A percentile compares a stretch with the other conserved stretches of the same genome.
These are phyloP conservation scores for Rhizopus sp. DNA, from an alignment of 371 early-diverging fungal genomes.

Conservation along the genomic window DNA sequence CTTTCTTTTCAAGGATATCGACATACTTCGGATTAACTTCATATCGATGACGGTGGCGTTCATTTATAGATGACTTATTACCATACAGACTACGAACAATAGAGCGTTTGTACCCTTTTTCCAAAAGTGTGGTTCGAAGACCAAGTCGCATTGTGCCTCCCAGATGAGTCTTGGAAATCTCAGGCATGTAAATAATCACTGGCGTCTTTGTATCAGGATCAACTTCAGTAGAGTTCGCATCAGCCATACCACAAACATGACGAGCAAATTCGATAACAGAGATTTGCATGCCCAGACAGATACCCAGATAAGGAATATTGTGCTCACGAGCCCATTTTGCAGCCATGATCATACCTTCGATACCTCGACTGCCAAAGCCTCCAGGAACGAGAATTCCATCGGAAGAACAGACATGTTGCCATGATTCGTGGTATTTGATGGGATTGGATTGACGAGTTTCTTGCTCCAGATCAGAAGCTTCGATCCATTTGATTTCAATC, in stretches of 20 bases:
- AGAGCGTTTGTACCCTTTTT: slow-evolving; percentile 58
- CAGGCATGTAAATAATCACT: slow-evolving; percentile 96
- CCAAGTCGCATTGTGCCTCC: slow-evolving; percentile 99
- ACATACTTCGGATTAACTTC: slow-evolving; percentile 95
- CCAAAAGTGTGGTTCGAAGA: slow-evolving; percentile 84
- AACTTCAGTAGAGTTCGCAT: slow-evolving; percentile 90
- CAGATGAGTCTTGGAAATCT: slow-evolving; percentile 90
- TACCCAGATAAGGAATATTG: slow-evolving; percentile 97
- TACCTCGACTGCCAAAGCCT: slow-evolving; percentile 98
- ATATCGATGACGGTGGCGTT: slow-evolving; percentile 99
- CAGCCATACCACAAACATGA: slow-evolving; percentile 86
- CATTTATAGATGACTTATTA: slow-evolving; percentile 65
- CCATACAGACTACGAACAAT: slow-evolving; percentile 75
- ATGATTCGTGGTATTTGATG: slow-evolving; percentile 92
- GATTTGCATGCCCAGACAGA: slow-evolving; percentile 99
- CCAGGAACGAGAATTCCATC: slow-evolving; percentile 99
- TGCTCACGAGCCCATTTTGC: slow-evolving; percentile 98
- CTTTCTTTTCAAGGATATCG: slow-evolving; percentile 78
- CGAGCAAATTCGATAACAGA: slow-evolving; percentile 99
- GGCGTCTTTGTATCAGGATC: slow-evolving; percentile 69
- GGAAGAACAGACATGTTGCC: slow-evolving; percentile 85
- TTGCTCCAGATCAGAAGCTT: slow-evolving; percentile 89
- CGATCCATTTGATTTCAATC: slow-evolving; percentile 91
- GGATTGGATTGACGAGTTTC: slow-evolving; percentile 73
- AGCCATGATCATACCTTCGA: slow-evolving; percentile 97